These are phyloP conservation scores for Pisolithus sp. DNA, from an alignment of 768 basidiomycete species.

Conservation along the genomic window DNA sequence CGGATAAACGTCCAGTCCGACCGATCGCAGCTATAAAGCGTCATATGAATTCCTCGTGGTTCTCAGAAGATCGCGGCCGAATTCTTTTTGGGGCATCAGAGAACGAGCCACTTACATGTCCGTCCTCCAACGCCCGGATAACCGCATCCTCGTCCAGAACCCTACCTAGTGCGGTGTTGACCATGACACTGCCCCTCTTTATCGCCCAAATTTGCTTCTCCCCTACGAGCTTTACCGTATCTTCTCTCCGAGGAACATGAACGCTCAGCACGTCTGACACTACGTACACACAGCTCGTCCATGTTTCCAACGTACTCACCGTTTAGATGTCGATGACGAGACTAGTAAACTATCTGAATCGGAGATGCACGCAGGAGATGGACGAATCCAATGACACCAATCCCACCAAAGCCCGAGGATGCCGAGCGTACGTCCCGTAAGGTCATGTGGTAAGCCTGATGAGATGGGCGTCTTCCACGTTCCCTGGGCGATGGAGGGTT, in stretches of 20 bases:
- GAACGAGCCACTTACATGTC: slow-evolving; percentile 60
- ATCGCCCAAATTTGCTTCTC: slow-evolving; percentile 70
- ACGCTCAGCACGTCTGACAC: slow-evolving; percentile 79
- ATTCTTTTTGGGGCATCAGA: background rate
- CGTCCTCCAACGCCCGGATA: slow-evolving; percentile 77
- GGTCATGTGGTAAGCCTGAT: slow-evolving; percentile 49
- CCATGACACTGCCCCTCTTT: slow-evolving; percentile 70
- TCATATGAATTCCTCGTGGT: background rate
- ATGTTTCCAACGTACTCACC: slow-evolving; percentile 69
- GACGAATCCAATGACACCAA: slow-evolving; percentile 76
- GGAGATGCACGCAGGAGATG: slow-evolving; percentile 73
- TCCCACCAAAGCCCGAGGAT: slow-evolving; percentile 75
- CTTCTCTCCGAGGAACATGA: slow-evolving; percentile 70
- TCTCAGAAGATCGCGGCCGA: background rate
- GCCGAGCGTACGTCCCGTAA: slow-evolving; percentile 61
- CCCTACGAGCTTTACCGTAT: slow-evolving; percentile 68
- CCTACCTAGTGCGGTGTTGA: slow-evolving; percentile 87
- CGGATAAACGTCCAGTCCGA: slow-evolving; percentile 81
- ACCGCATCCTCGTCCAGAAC: slow-evolving; percentile 84
- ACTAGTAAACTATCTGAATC: slow-evolving; percentile 85
- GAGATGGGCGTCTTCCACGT: slow-evolving; percentile 55
- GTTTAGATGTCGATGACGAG: slow-evolving; percentile 46
- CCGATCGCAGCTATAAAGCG: slow-evolving; percentile 32
- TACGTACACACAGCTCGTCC: slow-evolving; percentile 54
- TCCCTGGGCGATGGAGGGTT: slow-evolving; percentile 42